Evolutionary conservation across 441 rosid genomes (phyloP).

Genomic region (Corymbia calophylla): DNA sequence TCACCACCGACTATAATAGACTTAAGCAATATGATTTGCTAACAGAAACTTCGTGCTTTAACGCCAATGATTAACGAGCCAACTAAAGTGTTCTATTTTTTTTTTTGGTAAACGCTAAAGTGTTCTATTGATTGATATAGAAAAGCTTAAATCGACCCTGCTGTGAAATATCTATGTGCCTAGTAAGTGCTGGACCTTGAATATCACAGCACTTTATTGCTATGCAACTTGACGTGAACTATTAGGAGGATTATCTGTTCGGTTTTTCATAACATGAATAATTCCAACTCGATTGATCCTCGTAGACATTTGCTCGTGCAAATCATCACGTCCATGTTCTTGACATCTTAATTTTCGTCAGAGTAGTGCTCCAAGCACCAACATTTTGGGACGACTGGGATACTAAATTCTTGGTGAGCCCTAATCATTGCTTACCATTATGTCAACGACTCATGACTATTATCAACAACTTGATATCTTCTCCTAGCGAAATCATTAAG

Average conservation of each 20-base stretch:
- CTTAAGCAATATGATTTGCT: not conserved
- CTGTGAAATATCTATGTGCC: not conserved
- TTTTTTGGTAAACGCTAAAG: no score
- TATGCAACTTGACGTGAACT: not conserved
- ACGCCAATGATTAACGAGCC: not conserved
- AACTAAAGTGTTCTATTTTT: not conserved
- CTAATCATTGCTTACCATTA: not conserved
- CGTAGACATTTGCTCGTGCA: not conserved
- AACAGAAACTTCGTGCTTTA: not conserved
- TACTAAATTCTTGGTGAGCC: not conserved
- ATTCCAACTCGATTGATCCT: not conserved
- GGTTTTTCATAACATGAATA: not conserved
- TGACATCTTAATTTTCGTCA: not conserved
- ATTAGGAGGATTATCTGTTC: not conserved
- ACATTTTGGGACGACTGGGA: not conserved
- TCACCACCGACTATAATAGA: not conserved
- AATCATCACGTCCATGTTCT: not conserved
- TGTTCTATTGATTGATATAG: not conserved
- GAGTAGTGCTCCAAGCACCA: not conserved
- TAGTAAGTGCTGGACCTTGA: not conserved
- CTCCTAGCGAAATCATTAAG: accelerated
- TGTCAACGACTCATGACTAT: not conserved
- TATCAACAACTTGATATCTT: not conserved
- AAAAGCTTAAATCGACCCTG: not conserved
- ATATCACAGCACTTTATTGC: not conserved